Evolutionary conservation across 805 yeast species (phyloP).

Genomic region (Diddensiella santjacobensis): DNA sequence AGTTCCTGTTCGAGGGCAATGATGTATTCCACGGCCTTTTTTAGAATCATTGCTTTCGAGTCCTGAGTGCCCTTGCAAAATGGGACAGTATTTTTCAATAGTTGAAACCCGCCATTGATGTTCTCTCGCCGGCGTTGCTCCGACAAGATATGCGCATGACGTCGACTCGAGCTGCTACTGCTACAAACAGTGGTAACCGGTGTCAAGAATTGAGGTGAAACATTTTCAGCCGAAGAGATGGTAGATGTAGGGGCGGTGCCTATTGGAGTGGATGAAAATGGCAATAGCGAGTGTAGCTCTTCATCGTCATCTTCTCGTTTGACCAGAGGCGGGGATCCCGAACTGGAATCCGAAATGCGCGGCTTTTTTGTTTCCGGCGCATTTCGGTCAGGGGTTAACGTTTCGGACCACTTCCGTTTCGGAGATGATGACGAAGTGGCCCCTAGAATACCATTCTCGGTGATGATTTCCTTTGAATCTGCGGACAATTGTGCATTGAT

Average conservation of each 20-base stretch:
- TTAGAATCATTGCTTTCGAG: slow-evolving; percentile 44
- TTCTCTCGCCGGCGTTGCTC: slow-evolving; percentile 46
- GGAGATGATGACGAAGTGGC: not conserved
- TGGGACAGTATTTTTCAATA: slow-evolving; percentile 39
- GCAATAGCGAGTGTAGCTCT: not conserved
- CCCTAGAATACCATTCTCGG: not conserved
- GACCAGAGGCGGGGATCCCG: not conserved
- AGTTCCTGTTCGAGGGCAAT: slow-evolving; percentile 35
- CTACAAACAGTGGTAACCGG: slow-evolving; percentile 25
- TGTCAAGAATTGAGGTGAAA: slow-evolving; percentile 10
- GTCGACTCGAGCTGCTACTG: slow-evolving; percentile 25
- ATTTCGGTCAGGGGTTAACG: not conserved
- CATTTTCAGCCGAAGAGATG: not conserved
- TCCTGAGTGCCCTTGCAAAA: slow-evolving; percentile 40
- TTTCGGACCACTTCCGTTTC: not conserved
- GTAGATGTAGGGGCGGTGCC: not conserved
- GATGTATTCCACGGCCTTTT: slow-evolving; percentile 43
- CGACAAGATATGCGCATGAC: slow-evolving; percentile 43
- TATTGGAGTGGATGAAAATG: not conserved
- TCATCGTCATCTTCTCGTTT: not conserved
- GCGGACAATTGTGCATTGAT: not conserved
- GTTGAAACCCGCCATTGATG: slow-evolving; percentile 45
- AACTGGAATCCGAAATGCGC: not conserved
- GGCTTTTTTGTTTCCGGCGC: not conserved
- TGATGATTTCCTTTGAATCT: not conserved